Evolutionary conservation across 768 basidiomycete genomes (phyloP), one percentile per base, ranked within the genome.

Genomic region (Phylloporus sp.): DNA sequence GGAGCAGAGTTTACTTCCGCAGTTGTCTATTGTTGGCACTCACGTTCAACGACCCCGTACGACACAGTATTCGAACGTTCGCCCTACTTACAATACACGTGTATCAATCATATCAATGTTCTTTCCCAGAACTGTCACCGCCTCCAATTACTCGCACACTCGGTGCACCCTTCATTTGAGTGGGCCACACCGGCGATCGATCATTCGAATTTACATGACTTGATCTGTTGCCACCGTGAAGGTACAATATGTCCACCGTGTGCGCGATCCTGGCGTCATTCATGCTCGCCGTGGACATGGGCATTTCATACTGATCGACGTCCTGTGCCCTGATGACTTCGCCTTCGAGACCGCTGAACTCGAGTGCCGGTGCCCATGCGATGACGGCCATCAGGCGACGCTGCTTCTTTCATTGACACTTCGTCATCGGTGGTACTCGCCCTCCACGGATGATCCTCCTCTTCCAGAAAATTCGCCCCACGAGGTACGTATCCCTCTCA

Each of bases 41-140:
- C 43, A 36, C 49, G 45, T 53, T 53, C 42, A 21, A 39, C 27
- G 8, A 8, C 26, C 35, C 14, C 35, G 39, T 43, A 29, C 39
- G 26, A 23, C 23, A 14, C 5, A 14, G 11, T 17, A 38, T 42
- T 50, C 35, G 13, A 43, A 40, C 54, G 42, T 40, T 56, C 42
- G 14, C 26, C 46, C 24, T 46, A 24, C 46, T 22, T 46, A 24
- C 41, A 5, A 10, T 13, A 51, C 56, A 58, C 56, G 56, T 59
- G 56, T 26, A 47, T 59, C 48, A 26, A 32, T 44, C 50, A 18
- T 6, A 32, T 44, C 50, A 18, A 5, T 27, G 15, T 42, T 34
- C 27, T 24, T 20, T 22, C 18, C 13, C 36, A 54, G 52, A 28
- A 46, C 28, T 26, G n/a, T 17, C 38, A 37, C 31, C 13, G 28